Evolutionary conservation across 495 filamentous ascomycete genomes (phyloP), one percentile per base, ranked within the genome.

Genomic region (Podospora australis): DNA sequence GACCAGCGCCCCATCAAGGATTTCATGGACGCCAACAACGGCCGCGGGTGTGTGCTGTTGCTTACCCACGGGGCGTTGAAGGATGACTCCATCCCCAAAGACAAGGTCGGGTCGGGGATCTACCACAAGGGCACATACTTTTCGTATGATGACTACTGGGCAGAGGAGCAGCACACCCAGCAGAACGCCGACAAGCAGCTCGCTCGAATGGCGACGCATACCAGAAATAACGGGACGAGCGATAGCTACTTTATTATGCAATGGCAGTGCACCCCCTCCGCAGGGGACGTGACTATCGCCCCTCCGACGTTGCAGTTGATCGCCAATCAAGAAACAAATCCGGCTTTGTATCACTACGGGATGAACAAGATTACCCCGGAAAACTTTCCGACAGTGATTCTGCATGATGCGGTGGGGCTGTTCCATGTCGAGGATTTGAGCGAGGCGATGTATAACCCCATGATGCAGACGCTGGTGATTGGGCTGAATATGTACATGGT

Each of bases 401-500:
- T 50, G 41, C 14, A 38, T 10, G 55, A 58, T 32, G 42, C 42
- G 36, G 2, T 58, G 3, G 51, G 42, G 14, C 28, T 29, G 26
- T 14, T 55, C 24, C 41, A 50, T 36, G 25, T 22, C 13, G 35
- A 14, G 13, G 35, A 24, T 30, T 23, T 16, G 5, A 9, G 29
- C 10, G 5, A 19, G 21, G 19, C n/a, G 2, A 10, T 20, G 0
- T 20, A 28, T 14, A 22, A 26, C 34, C 13, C 41, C 23, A n/a
- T 17, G 48, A 7, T 46, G 43, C 44, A 38, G 11, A 49, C 48
- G 5, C 52, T 58, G 2, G 52, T 19, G 25, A 54, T 58, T 9
- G 48, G 42, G 13, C 38, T 58, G 29, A 55, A 58, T 52, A 39
- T 55, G 36, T 52, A 55, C 28, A 49, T 58, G 47, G 48, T 30